Evolutionary conservation across 1,284 basidiomycete species (phyloP).

Genomic region (Rhodotorula sp.): DNA sequence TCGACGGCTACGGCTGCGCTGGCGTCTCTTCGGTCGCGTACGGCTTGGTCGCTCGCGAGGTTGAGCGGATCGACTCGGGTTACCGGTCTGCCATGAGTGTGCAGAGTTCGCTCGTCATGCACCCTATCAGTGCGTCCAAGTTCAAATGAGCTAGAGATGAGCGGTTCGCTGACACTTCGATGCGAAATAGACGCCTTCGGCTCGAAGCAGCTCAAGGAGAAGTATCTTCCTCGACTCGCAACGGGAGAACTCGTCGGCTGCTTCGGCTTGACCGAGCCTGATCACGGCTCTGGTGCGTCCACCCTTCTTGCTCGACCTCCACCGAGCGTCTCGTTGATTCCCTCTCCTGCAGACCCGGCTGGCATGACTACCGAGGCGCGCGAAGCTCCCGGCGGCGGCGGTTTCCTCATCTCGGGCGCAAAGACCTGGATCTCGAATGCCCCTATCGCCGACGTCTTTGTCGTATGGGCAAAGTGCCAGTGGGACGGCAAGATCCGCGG

Average conservation of each 20-base stretch:
- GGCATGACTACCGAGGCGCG: slow-evolving; percentile 91
- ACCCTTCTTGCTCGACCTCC: too few species aligned
- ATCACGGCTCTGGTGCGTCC: slow-evolving; percentile 63
- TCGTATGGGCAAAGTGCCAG: slow-evolving; percentile 92
- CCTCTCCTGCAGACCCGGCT: slow-evolving; percentile 46
- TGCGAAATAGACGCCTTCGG: slow-evolving; percentile 69
- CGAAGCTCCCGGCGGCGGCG: slow-evolving; percentile 68
- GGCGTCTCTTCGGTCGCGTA: slow-evolving; percentile 68
- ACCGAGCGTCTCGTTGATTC: background rate
- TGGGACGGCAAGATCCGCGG: slow-evolving; percentile 91
- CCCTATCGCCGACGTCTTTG: slow-evolving; percentile 61
- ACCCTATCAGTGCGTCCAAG: slow-evolving; percentile 66
- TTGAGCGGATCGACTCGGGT: slow-evolving; percentile 92
- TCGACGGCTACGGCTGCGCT: slow-evolving; percentile 90
- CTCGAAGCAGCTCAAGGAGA: slow-evolving; percentile 82
- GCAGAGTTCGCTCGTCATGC: slow-evolving; percentile 97
- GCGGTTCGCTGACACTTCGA: background rate
- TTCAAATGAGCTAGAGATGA: too few species aligned
- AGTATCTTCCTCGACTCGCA: slow-evolving; percentile 81
- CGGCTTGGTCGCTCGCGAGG: slow-evolving; percentile 87
- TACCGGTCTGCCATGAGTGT: slow-evolving; percentile 95
- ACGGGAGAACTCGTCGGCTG: slow-evolving; percentile 87
- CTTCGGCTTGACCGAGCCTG: slow-evolving; percentile 93
- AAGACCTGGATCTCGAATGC: slow-evolving; percentile 95
- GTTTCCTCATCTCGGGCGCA: slow-evolving; percentile 80